These are phyloP conservation scores for Artemisia annua DNA, from an alignment of 129 eudicot genomes.

Conservation along the genomic window DNA sequence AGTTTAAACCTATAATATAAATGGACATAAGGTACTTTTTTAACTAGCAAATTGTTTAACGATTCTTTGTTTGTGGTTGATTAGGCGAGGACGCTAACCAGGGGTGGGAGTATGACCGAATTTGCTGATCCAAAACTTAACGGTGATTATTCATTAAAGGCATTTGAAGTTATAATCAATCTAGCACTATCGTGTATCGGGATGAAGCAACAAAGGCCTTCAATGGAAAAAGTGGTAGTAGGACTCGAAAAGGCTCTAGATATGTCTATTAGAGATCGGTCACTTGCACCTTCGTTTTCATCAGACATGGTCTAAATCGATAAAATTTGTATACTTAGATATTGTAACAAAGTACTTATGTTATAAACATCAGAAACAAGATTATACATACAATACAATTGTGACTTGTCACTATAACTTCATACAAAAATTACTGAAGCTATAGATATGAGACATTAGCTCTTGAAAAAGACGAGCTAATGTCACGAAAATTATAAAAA, in stretches of 20 bases:
- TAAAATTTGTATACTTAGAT: slow-evolving; percentile 13
- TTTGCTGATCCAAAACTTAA: slow-evolving; percentile 73
- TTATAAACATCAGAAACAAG: slow-evolving; percentile 12
- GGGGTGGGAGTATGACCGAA: slow-evolving; percentile 56
- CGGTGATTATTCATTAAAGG: slow-evolving; percentile 55
- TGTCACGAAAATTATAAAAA: slow-evolving; percentile 23
- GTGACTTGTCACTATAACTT: slow-evolving; percentile 36
- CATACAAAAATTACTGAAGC: slow-evolving; percentile 48
- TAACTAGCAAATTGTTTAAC: not conserved
- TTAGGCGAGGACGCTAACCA: slow-evolving; percentile 59
- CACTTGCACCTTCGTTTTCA: slow-evolving; percentile 32
- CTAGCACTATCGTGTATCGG: slow-evolving; percentile 68
- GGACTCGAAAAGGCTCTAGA: slow-evolving; percentile 56
- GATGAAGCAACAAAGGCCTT: slow-evolving; percentile 70
- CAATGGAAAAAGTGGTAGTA: slow-evolving; percentile 67
- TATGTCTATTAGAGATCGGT: slow-evolving; percentile 46
- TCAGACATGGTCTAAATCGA: slow-evolving; percentile 19
- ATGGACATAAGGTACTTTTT: not conserved
- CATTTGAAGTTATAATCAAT: slow-evolving; percentile 50
- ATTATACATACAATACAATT: slow-evolving; percentile 15
- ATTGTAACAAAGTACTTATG: slow-evolving; percentile 19
- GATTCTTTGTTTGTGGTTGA: not conserved
- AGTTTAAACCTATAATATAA: too few species aligned
- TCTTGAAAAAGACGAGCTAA: slow-evolving; percentile 57
- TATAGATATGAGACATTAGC: slow-evolving; percentile 37